A percentile compares a stretch with the other conserved stretches of the same genome.
These are phyloP conservation scores for Penicillium fuscoglaucum DNA, from an alignment of 2,329 filamentous ascomycete genomes.

Conservation along the genomic window DNA sequence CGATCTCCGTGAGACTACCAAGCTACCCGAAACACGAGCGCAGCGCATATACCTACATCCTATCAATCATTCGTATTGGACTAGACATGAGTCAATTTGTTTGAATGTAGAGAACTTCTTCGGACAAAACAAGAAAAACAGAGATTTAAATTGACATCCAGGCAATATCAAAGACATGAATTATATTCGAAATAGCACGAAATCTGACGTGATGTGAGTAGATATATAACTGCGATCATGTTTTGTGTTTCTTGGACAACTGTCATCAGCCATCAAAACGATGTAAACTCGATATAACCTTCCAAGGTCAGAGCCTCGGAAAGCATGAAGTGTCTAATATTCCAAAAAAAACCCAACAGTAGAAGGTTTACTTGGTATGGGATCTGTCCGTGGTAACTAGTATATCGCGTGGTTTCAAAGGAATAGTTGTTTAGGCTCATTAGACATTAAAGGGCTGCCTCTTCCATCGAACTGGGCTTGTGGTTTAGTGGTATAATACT, in stretches of 20 bases:
- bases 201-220: neutral
- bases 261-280: no score
- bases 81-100: neutral
- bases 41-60: neutral
- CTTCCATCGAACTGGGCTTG: slow-evolving; percentile 30
- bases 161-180: neutral
- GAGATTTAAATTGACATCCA: no score
- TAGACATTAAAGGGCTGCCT: rapidly evolving
- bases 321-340: neutral
- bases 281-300: neutral
- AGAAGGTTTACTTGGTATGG: neutral
- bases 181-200: neutral
- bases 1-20: neutral
- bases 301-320: rapidly evolving
- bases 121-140: no score
- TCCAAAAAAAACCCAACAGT: neutral
- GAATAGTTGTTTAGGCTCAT: neutral
- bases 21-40: neutral
- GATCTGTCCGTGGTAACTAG: neutral
- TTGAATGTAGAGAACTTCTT: no score
- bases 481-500: slow-evolving; percentile 53
- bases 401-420: neutral
- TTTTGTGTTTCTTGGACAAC: no score
- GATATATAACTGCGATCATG: neutral
- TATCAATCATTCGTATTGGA: neutral